A percentile compares a stretch with the other conserved stretches of the same genome.
Evolutionary conservation across 805 yeast species (phyloP).

Genomic region (Cyberlindnera samutprakarnensis): DNA sequence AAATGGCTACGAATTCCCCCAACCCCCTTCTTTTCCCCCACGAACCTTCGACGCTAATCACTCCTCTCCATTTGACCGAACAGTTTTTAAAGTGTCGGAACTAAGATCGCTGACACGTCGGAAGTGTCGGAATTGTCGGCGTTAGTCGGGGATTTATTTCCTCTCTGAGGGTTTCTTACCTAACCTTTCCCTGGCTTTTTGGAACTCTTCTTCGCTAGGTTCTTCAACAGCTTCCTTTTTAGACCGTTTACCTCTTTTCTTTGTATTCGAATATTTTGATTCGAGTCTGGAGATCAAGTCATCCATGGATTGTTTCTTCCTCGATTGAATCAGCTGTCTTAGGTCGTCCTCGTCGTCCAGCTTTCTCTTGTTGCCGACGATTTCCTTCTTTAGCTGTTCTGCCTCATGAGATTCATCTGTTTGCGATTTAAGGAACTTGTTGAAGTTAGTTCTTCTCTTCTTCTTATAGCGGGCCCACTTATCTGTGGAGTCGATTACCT

Average conservation of each 20-base stretch:
- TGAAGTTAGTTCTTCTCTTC: constrained; percentile 39
- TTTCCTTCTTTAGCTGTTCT: constrained; percentile 35
- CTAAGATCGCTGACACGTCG: no score
- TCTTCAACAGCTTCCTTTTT: constrained; percentile 23
- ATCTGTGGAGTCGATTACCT: constrained; percentile 29
- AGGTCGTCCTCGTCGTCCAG: constrained; percentile 33
- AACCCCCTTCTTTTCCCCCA: no score
- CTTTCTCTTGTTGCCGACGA: constrained; percentile 26
- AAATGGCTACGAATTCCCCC: no score
- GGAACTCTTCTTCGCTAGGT: constrained; percentile 44
- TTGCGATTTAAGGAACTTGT: constrained; percentile 39
- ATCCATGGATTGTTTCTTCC: constrained; percentile 36
- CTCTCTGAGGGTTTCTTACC: neutral
- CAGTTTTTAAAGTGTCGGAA: no score
- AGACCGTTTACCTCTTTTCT: constrained; percentile 25
- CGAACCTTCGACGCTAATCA: no score
- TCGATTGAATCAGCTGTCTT: constrained; percentile 40
- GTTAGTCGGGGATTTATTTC: no score
- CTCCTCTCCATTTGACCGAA: no score
- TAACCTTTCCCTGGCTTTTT: constrained; percentile 22
- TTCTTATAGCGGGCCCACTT: constrained; percentile 46
- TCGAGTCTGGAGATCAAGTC: constrained; percentile 40
- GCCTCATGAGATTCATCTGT: constrained; percentile 65
- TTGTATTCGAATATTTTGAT: constrained; percentile 36
- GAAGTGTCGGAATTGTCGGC: no score